Evolutionary conservation across 768 basidiomycete species (phyloP), one percentile per base, ranked within the genome.

Genomic region (Phylloporus sp.): DNA sequence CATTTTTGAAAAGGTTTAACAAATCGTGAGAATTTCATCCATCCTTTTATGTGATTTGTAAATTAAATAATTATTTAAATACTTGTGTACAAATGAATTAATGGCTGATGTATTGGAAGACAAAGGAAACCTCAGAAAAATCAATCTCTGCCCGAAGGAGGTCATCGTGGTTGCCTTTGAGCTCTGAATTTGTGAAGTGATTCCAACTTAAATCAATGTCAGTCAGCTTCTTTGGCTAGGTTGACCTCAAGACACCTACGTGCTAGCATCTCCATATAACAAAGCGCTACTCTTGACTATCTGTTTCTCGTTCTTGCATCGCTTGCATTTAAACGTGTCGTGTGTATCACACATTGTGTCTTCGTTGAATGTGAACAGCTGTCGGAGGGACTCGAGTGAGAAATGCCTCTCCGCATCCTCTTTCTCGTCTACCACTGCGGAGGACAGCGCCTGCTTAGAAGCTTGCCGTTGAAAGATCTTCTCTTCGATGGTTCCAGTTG

Each of bases 401-500:
- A 97, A 99, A 70, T 98, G 95, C 8, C 95, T 85, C 60, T 95
- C 95, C 0, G 91, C 81, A 61, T 95, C 91, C 72, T 95, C 91
- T 62, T 93, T 94, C 69, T 95, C 93, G 62, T 99, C 95, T 18
- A 99, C 95, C 3, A 98, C 94, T n/a, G 93, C 93, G 1, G 94
- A 94, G 0, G 97, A 98, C 11, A 98, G 80, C 2, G 95, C 91
- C 68, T 95, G 93, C 69, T 99, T 99, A 58, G 85, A 88, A 13
- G 89, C 93, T 71, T 99, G 97, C 41, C 97, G 79, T 68, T 99
- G 97, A 70, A 97, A 98, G 57, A 98, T 97, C 76, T 97, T 98
- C 72, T 98, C 95, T 70, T 98, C 95, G 54, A 98, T 97, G 1
- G 95, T 97, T 2, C 95, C 95, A 0, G 94, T 93, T 5, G 91